phyloP scores from a whole-genome alignment of 2,329 filamentous ascomycete genomes.

The Pseudomassariella vexata region DNA sequence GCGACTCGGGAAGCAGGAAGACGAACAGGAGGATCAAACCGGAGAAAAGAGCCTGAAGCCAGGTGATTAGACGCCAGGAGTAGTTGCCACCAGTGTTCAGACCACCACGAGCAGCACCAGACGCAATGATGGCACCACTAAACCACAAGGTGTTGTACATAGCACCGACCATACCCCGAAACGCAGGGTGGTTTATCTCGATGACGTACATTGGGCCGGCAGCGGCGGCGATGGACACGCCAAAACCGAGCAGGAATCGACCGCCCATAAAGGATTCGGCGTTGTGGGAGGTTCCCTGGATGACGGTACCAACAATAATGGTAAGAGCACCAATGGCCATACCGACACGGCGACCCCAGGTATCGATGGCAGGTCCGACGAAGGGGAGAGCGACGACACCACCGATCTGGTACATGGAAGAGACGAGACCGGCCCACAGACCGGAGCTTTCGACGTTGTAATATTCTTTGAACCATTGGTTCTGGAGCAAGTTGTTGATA shows the following conservation, averaged over 20 bases:
- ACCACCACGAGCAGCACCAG: constrained; percentile 40
- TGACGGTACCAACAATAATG: constrained; percentile 38
- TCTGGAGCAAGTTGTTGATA: constrained; percentile 42
- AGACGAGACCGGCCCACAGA: constrained; percentile 42
- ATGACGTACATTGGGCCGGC: constrained; percentile 42
- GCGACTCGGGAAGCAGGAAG: constrained; percentile 34
- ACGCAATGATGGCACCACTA: constrained; percentile 43
- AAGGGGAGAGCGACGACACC: constrained; percentile 40
- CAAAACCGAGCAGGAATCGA: constrained; percentile 58
- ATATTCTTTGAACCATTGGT: constrained; percentile 31
- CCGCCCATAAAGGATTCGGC: constrained; percentile 44
- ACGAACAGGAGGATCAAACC: constrained; percentile 27
- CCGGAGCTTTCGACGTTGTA: constrained; percentile 36
- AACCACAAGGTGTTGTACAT: constrained; percentile 41
- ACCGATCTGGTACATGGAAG: constrained; percentile 47
- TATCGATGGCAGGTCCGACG: constrained; percentile 40
- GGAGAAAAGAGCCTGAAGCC: constrained; percentile 38
- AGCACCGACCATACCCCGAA: constrained; percentile 34
- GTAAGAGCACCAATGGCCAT: constrained; percentile 39
- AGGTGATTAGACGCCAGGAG: constrained; percentile 36
- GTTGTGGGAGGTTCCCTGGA: constrained; percentile 34
- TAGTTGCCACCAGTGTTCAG: constrained; percentile 29
- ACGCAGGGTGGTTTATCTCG: constrained; percentile 40
- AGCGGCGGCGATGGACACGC: constrained; percentile 38
- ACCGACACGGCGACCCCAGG: constrained; percentile 38